Conservation (phyloP, 2,329 filamentous ascomycete genomes). For the Apiospora pterosperma region DNA sequence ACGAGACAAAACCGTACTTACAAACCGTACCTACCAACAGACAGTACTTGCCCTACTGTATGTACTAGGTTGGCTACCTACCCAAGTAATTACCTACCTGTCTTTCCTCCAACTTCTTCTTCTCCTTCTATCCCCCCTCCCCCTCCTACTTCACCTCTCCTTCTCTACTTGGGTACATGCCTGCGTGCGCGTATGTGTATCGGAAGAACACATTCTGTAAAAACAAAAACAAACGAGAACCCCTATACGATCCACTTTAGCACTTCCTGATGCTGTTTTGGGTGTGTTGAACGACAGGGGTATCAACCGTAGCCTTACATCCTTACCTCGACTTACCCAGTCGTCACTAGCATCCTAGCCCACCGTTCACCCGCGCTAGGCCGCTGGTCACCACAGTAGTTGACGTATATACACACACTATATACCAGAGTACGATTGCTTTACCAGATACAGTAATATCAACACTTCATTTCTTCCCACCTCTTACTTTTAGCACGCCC, state of each 20-base stretch:
- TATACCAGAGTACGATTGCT: background rate
- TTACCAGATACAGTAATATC: background rate
- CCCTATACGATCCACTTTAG: background rate
- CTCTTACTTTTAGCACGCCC: background rate
- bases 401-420: background rate
- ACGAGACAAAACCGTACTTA: background rate
- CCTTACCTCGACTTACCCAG: background rate
- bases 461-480: background rate
- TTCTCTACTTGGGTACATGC: background rate
- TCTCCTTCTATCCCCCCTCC: background rate
- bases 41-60: background rate
- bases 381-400: background rate
- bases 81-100: background rate
- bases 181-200: background rate
- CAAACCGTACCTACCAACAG: background rate
- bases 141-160: background rate
- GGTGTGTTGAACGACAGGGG: constrained; percentile 1
- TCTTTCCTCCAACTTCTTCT: background rate
- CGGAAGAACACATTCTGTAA: background rate
- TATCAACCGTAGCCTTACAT: constrained; percentile 4
- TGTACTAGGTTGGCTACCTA: too few species aligned
- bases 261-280: constrained; percentile 2
- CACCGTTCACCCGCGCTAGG: background rate
- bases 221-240: background rate
- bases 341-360: constrained; percentile 1